Evolutionary conservation across 2,329 filamentous ascomycete genomes (phyloP).

Genomic region (Escovopsis sp.): DNA sequence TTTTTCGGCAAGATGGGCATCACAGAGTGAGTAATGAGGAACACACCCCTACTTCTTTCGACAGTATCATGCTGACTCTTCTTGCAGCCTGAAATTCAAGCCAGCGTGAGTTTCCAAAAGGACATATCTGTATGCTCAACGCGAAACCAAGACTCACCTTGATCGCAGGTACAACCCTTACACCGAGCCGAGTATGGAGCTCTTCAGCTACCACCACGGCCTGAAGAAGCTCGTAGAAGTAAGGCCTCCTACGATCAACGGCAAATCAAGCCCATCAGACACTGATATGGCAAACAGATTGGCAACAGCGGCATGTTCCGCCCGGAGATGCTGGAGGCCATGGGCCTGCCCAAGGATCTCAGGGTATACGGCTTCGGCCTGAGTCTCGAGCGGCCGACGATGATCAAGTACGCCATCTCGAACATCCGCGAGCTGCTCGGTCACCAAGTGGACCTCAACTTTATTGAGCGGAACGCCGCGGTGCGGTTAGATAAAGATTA

Average conservation of each 20-base stretch:
- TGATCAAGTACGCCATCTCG: slow-evolving; percentile 86
- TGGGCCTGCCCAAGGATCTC: slow-evolving; percentile 87
- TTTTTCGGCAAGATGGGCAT: slow-evolving; percentile 98
- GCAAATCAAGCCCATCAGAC: neutral
- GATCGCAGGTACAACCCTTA: slow-evolving; percentile 59
- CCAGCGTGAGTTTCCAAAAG: slow-evolving; percentile 41
- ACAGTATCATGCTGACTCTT: neutral
- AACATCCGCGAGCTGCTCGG: slow-evolving; percentile 89
- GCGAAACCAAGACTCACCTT: neutral
- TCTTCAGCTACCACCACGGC: slow-evolving; percentile 88
- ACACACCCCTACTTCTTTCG: neutral
- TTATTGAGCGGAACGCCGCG: slow-evolving; percentile 83
- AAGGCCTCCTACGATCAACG: neutral
- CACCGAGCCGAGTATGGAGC: slow-evolving; percentile 95
- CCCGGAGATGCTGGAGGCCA: slow-evolving; percentile 89
- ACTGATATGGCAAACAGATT: slow-evolving; percentile 33
- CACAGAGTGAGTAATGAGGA: slow-evolving; percentile 20
- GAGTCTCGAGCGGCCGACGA: slow-evolving; percentile 84
- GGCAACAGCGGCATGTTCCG: slow-evolving; percentile 98
- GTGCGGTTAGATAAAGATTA: slow-evolving; percentile 80
- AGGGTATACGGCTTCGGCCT: slow-evolving; percentile 89
- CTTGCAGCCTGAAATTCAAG: slow-evolving; percentile 64
- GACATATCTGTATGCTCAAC: no score
- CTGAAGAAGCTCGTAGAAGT: slow-evolving; percentile 75
- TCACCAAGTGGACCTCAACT: slow-evolving; percentile 88